A percentile compares a stretch with the other conserved stretches of the same genome.
These are phyloP conservation scores for Alternaria atra DNA, from an alignment of 2,329 filamentous ascomycete genomes.

Conservation along the genomic window DNA sequence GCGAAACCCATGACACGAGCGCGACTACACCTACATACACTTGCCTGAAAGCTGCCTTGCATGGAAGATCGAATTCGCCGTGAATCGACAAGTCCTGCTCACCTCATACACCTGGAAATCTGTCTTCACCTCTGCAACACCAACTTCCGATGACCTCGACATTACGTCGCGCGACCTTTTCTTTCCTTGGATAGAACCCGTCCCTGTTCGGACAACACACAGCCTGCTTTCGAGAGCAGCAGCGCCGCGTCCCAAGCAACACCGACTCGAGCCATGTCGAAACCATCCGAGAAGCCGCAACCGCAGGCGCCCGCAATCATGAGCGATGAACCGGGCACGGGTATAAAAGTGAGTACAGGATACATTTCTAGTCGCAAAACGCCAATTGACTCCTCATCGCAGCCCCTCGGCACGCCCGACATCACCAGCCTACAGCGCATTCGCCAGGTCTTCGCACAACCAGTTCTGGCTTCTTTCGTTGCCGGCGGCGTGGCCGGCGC, in stretches of 20 bases:
- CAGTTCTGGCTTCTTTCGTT: slow-evolving; percentile 89
- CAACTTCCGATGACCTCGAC: slow-evolving; percentile 45
- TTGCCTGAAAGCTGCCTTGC: slow-evolving; percentile 31
- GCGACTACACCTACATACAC: slow-evolving; percentile 6
- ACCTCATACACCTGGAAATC: slow-evolving; percentile 19
- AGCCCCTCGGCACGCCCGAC: slow-evolving; percentile 29
- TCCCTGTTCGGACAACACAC: neutral
- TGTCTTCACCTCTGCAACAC: slow-evolving; percentile 24
- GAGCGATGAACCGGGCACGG: slow-evolving; percentile 27
- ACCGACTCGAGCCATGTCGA: slow-evolving; percentile 28
- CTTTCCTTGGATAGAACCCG: slow-evolving; percentile 32
- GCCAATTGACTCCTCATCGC: slow-evolving; percentile 25
- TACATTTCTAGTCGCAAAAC: neutral
- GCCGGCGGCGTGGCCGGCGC: slow-evolving; percentile 94
- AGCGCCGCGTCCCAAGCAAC: slow-evolving; percentile 13
- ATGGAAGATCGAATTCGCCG: slow-evolving; percentile 39
- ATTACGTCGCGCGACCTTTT: slow-evolving; percentile 28
- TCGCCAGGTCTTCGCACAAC: slow-evolving; percentile 70
- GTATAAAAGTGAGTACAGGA: slow-evolving; percentile 36
- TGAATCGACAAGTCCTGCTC: slow-evolving; percentile 25
- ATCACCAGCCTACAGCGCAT: slow-evolving; percentile 36
- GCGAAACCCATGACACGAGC: slow-evolving; percentile 21
- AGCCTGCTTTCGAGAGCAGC: neutral
- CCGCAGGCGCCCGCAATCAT: slow-evolving; percentile 30
- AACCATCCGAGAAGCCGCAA: slow-evolving; percentile 29